These are phyloP conservation scores for Acaromyces ingoldii DNA, from an alignment of 1,284 basidiomycete species.

Conservation along the genomic window DNA sequence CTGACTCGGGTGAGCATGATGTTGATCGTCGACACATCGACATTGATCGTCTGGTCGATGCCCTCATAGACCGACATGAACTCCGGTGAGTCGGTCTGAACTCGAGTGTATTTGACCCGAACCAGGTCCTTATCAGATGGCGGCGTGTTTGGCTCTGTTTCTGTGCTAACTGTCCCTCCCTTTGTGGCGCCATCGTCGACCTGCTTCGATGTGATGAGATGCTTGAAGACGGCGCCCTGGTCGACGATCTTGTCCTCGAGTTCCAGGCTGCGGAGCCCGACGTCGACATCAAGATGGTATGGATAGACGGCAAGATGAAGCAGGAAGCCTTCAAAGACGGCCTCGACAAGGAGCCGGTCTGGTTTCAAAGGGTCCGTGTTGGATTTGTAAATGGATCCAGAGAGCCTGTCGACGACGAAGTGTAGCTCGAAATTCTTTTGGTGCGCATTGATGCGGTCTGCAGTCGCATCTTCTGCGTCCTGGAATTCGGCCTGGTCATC, in stretches of 20 bases:
- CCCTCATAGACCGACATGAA: slow-evolving; percentile 77
- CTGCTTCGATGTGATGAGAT: slow-evolving; percentile 70
- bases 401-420: slow-evolving; percentile 83
- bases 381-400: slow-evolving; percentile 74
- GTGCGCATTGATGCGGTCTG: slow-evolving; percentile 58
- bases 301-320: slow-evolving; percentile 39
- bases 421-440: slow-evolving; percentile 84
- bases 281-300: slow-evolving; percentile 75
- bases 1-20: slow-evolving; percentile 87
- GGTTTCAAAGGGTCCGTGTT: slow-evolving; percentile 56
- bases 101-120: slow-evolving; percentile 74
- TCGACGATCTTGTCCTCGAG: slow-evolving; percentile 63
- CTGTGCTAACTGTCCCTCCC: background rate
- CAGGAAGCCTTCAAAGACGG: slow-evolving; percentile 72
- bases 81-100: slow-evolving; percentile 76
- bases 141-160: background rate
- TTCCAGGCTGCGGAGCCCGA: slow-evolving; percentile 66
- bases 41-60: slow-evolving; percentile 80
- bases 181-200: slow-evolving; percentile 39
- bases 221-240: slow-evolving; percentile 55
- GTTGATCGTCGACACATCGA: slow-evolving; percentile 86
- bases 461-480: slow-evolving; percentile 39
- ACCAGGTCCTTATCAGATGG: slow-evolving; percentile 62
- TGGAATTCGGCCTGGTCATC: slow-evolving; percentile 40
- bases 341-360: slow-evolving; percentile 72